Conservation (phyloP, 352 stramenopile species). For the Pythium sukuiense region DNA sequence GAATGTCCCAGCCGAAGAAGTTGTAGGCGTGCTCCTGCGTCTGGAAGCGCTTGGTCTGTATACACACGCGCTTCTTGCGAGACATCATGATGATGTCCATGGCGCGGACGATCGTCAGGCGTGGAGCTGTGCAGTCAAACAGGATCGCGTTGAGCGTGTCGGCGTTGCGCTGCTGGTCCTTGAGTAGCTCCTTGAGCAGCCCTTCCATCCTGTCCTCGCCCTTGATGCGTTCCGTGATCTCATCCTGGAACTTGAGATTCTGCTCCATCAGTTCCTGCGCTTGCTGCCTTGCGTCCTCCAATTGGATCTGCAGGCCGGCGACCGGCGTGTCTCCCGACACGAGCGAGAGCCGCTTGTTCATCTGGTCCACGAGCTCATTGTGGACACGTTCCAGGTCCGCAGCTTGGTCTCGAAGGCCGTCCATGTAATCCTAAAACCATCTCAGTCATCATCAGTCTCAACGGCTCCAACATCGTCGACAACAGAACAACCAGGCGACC, state of each 20-base stretch:
- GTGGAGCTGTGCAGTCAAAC: conserved; percentile 19
- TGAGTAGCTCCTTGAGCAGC: conserved; percentile 43
- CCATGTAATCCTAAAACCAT: conserved; percentile 40
- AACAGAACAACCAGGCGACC: not conserved
- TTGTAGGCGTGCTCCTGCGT: conserved; percentile 26
- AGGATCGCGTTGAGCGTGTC: conserved; percentile 20
- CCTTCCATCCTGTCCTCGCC: conserved; percentile 58
- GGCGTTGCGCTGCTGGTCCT: conserved; percentile 24
- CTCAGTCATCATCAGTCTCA: conserved; percentile 2
- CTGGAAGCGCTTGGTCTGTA: conserved; percentile 43
- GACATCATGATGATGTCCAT: conserved; percentile 48
- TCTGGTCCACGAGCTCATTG: conserved; percentile 33
- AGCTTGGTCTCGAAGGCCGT: conserved; percentile 36
- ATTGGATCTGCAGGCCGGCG: conserved; percentile 28
- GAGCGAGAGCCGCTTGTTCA: conserved; percentile 37
- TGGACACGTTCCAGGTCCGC: conserved; percentile 37
- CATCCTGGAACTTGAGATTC: conserved; percentile 48
- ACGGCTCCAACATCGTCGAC: not conserved
- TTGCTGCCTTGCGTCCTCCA: conserved; percentile 38
- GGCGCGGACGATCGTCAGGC: conserved; percentile 31
- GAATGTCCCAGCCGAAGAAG: conserved; percentile 55
- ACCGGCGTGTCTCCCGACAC: conserved; percentile 15
- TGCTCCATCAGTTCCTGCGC: conserved; percentile 41
- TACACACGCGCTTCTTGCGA: conserved; percentile 30
- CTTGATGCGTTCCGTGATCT: conserved; percentile 49